A percentile compares a stretch with the other conserved stretches of the same genome.
These are phyloP conservation scores for Zygosaccharomyces bisporus DNA, from an alignment of 805 yeast genomes.

Conservation along the genomic window DNA sequence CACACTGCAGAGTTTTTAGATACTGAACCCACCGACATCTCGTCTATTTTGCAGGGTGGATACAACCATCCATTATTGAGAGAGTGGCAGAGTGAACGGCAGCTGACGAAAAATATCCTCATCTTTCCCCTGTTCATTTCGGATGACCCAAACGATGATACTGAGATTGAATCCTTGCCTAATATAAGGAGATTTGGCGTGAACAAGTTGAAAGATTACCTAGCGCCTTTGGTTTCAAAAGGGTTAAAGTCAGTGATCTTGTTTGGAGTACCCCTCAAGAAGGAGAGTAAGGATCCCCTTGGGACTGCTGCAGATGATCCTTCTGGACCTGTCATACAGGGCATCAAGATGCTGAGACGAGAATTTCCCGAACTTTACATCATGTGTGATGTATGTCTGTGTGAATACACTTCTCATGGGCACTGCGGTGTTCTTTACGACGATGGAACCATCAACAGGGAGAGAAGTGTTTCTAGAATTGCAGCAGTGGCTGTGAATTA, in stretches of 20 bases:
- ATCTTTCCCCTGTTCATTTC: constrained; percentile 88
- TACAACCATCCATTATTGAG: constrained; percentile 86
- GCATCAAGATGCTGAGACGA: constrained; percentile 59
- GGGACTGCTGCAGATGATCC: constrained; percentile 96
- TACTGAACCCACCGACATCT: constrained; percentile 53
- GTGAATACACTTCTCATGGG: constrained; percentile 97
- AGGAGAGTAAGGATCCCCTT: constrained; percentile 68
- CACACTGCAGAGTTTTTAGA: constrained; percentile 72
- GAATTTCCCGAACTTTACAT: constrained; percentile 80
- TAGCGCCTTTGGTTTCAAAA: constrained; percentile 63
- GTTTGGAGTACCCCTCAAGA: constrained; percentile 84
- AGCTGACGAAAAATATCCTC: constrained; percentile 80
- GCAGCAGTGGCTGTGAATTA: constrained; percentile 95
- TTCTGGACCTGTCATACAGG: constrained; percentile 86
- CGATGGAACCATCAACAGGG: constrained; percentile 81
- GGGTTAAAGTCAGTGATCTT: constrained; percentile 84
- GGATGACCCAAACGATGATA: constrained; percentile 77
- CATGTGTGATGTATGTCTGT: constrained; percentile 91
- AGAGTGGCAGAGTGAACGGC: constrained; percentile 88
- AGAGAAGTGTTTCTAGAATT: constrained; percentile 68
- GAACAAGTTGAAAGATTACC: constrained; percentile 70
- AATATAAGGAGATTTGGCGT: constrained; percentile 85
- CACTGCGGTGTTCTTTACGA: constrained; percentile 91
- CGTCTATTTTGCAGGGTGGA: constrained; percentile 87
- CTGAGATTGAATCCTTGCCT: constrained; percentile 72